phyloP scores from a whole-genome alignment of 2,329 filamentous ascomycete species.

The Sarocladiaceae sp. region DNA sequence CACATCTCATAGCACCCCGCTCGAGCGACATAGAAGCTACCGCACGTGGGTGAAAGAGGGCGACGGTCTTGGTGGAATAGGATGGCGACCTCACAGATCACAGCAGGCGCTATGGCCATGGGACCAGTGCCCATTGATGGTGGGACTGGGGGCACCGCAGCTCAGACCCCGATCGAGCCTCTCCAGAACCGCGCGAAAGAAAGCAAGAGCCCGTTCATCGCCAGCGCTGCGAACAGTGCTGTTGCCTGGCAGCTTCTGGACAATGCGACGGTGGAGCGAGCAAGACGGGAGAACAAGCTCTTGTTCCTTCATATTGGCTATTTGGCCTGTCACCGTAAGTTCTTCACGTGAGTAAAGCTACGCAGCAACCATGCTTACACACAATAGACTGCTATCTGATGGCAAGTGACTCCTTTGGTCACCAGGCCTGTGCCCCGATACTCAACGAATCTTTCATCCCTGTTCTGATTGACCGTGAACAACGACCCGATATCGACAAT shows the following conservation, averaged over 20 bases:
- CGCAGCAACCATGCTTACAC: constrained; percentile 15
- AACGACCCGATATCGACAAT: constrained; percentile 87
- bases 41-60: no score
- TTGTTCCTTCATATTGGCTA: constrained; percentile 95
- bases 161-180: constrained; percentile 15
- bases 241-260: constrained; percentile 92
- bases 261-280: constrained; percentile 69
- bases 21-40: no score
- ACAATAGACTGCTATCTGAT: constrained; percentile 77
- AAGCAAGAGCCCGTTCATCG: constrained; percentile 54
- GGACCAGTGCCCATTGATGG: constrained; percentile 21
- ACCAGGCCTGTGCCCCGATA: constrained; percentile 72
- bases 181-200: constrained; percentile 31
- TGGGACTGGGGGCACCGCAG: constrained; percentile 12
- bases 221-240: constrained; percentile 71
- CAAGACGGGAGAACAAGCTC: constrained; percentile 77
- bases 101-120: constrained; percentile 29
- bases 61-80: neutral
- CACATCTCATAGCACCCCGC: no score
- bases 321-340: constrained; percentile 87
- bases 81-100: constrained; percentile 36
- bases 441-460: constrained; percentile 88
- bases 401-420: constrained; percentile 86
- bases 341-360: constrained; percentile 12
- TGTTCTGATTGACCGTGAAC: constrained; percentile 88